phyloP scores from a whole-genome alignment of 441 rosid species.

The Oxalis stricta region DNA sequence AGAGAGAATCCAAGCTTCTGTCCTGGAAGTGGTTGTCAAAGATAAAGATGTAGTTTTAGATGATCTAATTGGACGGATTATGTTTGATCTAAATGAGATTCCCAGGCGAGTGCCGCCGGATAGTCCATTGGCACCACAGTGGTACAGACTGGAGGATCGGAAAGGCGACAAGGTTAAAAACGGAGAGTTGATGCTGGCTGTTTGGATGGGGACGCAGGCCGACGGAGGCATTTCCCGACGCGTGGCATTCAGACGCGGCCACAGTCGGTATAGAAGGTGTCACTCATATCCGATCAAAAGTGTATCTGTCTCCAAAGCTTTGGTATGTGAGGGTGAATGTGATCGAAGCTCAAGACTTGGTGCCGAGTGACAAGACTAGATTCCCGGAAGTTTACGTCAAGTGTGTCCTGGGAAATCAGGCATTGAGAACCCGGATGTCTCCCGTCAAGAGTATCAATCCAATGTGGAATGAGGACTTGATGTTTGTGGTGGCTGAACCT shows the following conservation, averaged over 20 bases:
- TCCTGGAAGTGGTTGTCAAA: constrained; percentile 65
- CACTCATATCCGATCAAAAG: constrained; percentile 41
- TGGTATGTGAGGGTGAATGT: constrained; percentile 73
- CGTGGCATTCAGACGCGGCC: constrained; percentile 81
- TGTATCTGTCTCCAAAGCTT: constrained; percentile 56
- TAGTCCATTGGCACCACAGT: constrained; percentile 88
- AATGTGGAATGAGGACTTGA: constrained; percentile 69
- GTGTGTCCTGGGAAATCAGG: constrained; percentile 48
- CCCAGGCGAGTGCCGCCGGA: constrained; percentile 87
- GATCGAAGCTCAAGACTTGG: constrained; percentile 67
- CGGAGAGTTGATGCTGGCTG: constrained; percentile 87
- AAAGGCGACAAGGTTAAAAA: constrained; percentile 50
- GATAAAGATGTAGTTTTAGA: constrained; percentile 66
- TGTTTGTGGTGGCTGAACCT: constrained; percentile 66
- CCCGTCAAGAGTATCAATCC: constrained; percentile 49
- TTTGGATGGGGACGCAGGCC: constrained; percentile 92
- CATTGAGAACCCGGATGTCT: constrained; percentile 36
- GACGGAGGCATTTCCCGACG: constrained; percentile 80
- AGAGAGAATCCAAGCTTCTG: constrained; percentile 72
- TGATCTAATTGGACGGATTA: constrained; percentile 53
- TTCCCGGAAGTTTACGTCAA: constrained; percentile 58
- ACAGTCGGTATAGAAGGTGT: constrained; percentile 33
- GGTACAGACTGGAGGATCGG: constrained; percentile 74
- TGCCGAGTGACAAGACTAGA: constrained; percentile 44
- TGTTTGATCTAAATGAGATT: constrained; percentile 71